Conservation (phyloP, 495 filamentous ascomycete species). For the Tetracladium marchalianum region DNA sequence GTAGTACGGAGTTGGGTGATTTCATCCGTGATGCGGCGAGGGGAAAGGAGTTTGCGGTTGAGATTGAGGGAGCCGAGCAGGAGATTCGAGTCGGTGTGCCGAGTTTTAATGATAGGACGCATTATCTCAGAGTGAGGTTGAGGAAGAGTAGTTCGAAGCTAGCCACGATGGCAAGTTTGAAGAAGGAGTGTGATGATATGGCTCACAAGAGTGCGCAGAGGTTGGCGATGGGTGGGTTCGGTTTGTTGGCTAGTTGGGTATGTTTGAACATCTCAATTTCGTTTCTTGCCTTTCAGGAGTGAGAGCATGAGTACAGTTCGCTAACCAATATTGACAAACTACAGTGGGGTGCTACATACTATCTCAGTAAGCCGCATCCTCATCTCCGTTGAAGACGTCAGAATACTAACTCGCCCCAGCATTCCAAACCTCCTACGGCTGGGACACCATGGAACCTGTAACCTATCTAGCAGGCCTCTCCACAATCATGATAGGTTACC, state of each 20-base stretch:
- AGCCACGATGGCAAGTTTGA: conserved; percentile 56
- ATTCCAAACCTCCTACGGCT: conserved; percentile 69
- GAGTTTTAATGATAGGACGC: conserved; percentile 78
- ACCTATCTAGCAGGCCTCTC: conserved; percentile 78
- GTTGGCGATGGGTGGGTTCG: conserved; percentile 72
- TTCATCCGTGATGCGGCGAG: conserved; percentile 89
- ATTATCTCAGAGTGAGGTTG: conserved; percentile 70
- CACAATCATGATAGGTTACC: conserved; percentile 78
- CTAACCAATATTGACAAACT: too few species aligned
- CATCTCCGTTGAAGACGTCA: conserved; percentile 34
- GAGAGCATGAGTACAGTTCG: too few species aligned
- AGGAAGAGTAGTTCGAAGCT: conserved; percentile 61
- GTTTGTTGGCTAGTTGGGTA: conserved; percentile 52
- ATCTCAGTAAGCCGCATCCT: conserved; percentile 33
- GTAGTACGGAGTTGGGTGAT: conserved; percentile 83
- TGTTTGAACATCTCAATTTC: too few species aligned
- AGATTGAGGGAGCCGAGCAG: conserved; percentile 60
- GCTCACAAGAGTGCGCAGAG: conserved; percentile 70
- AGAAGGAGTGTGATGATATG: conserved; percentile 68
- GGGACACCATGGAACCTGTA: conserved; percentile 89
- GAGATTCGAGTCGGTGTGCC: conserved; percentile 76
- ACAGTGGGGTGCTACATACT: conserved; percentile 62
- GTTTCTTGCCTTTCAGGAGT: too few species aligned
- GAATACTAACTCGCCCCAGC: conserved; percentile 16
- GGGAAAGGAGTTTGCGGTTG: conserved; percentile 72